Percentiles rank a stretch among this genome's conserved stretches.
phyloP scores from a whole-genome alignment of 2,329 filamentous ascomycete species.

The Colletotrichum ledebouriae region DNA sequence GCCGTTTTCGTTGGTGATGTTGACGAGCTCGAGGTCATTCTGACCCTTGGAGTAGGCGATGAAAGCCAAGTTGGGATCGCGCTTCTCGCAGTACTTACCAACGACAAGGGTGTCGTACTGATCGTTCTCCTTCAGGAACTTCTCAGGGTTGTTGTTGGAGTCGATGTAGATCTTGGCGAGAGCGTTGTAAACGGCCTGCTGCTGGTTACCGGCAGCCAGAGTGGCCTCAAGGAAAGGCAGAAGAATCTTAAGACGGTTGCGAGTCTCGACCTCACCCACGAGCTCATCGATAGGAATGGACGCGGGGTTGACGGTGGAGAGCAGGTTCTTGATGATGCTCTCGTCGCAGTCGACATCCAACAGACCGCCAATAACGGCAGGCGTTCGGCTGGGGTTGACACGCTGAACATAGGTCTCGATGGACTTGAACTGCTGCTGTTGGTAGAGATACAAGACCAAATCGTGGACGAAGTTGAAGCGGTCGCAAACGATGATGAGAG shows the following conservation, averaged over 20 bases:
- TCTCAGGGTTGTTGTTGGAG: conserved; percentile 97
- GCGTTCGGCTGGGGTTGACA: conserved; percentile 91
- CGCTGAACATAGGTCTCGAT: conserved; percentile 98
- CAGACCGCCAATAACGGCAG: conserved; percentile 91
- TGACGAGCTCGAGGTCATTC: conserved; percentile 96
- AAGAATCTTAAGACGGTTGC: conserved; percentile 95
- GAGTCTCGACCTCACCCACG: conserved; percentile 92
- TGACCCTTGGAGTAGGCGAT: conserved; percentile 97
- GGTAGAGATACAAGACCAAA: conserved; percentile 94
- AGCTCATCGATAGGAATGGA: conserved; percentile 95
- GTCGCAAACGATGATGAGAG: conserved; percentile 97
- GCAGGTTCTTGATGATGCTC: conserved; percentile 91
- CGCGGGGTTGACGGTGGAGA: conserved; percentile 85
- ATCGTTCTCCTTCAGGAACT: conserved; percentile 97
- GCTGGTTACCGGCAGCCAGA: conserved; percentile 89
- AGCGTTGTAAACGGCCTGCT: conserved; percentile 97
- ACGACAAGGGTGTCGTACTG: conserved; percentile 93
- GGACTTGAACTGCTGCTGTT: conserved; percentile 99
- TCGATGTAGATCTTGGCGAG: conserved; percentile 99
- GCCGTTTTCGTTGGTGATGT: conserved; percentile 98
- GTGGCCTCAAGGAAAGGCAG: conserved; percentile 96
- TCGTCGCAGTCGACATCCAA: conserved; percentile 98
- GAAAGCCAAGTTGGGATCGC: conserved; percentile 94
- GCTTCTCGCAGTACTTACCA: conserved; percentile 99
- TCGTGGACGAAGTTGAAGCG: conserved; percentile 99